Evolutionary conservation across 2,329 filamentous ascomycete genomes (phyloP), one percentile per base, ranked within the genome.

Genomic region (Exophiala sp.): DNA sequence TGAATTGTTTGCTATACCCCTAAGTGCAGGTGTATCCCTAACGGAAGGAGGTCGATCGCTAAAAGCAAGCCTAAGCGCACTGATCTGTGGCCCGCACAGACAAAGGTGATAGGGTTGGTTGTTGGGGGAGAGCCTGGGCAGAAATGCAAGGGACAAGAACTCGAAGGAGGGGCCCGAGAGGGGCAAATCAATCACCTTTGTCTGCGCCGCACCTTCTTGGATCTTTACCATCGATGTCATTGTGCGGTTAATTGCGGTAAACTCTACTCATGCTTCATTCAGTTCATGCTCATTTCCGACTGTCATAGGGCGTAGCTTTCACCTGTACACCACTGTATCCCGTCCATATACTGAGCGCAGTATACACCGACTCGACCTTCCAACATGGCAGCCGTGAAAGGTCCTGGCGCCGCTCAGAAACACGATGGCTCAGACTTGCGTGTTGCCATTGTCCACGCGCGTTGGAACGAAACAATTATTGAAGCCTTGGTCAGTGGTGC

Each of bases 381-480:
- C 16, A 55, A 14, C 5, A 75, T 83, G 79, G 67, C 78, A 53
- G 72, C 77, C 43, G 70, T 84, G 62, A 87, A 87, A 75, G 84
- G 84, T 49, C 82, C 82, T 32, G 84, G 83, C 60, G 77, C 78
- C 66, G 74, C 79, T 32, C 78, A 77, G 66, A 72, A 67, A 54
- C 78, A 79, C 68, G 80, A 85, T 67, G 82, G 88, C 71, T 83
- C 83, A 65, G 78, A 77, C 66, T 83, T 99, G 61, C 89, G 94
- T 68, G 86, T 99, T 69, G 92, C 88, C 69, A 97, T 99, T 69
- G 83, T 99, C 55, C 94, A 97, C 75, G 92, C 92, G 55, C 86
- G 94, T 66, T 99, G 94, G 94, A 99, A 99, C 77, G 80, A 80
- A 62, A 81, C 80, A 62, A 89, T 99, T 69, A 96, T 97, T 72